Base-by-base conservation (phyloP, 768 basidiomycete species). In the Udeniomyces megalosporus region DNA sequence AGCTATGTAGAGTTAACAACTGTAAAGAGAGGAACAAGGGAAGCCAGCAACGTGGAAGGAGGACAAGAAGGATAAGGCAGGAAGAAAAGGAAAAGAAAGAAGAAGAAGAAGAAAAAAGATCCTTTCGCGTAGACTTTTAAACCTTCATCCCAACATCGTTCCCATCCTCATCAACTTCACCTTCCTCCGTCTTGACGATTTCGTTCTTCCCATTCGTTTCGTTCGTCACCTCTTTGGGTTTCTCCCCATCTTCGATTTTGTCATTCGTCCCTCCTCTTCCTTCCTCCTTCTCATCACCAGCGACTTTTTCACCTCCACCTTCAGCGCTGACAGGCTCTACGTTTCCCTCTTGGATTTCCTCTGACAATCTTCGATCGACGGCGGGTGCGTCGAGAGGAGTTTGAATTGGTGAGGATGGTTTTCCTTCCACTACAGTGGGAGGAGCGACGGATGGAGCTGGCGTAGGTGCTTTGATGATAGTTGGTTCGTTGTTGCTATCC, bases 1-100 rank as follows among this genome's bases (percentile, higher is more conserved):
- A 47, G 4, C 10, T 20, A 24, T 7, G 32, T 44, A 20, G 35
- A 17, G 26, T 44, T 24, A 17, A 24, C 20, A 24, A 47, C 20
- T 47, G 26, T 17, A 47, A 47, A 47, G 46, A 17, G 20, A 17
- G 26, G 32, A 46, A 45, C 46, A 42, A 35, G 29, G 38, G n/a
- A 51, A n/a, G 12, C 44, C 45, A 51, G 26, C 12, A 29, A 42
- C 42, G 59, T 52, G 51, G 28, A 20, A 8, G 46, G 20, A 17
- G 15, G 29, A 66, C 71, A 60, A 38, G 68, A 50, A 50, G 32
- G 11, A 7, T 44, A 57, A 2, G 17, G 1, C 24, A 68, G n/a
- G 28, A 52, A 45, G 31, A 32, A 24, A 51, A 51, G 52, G 26
- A 49, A 17, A 28, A 31, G 52, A 32, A 15, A 28, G 55, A 55